A percentile compares a stretch with the other conserved stretches of the same genome.
Conservation (phyloP, 345 rosid species). For the Mercurialis annua region DNA sequence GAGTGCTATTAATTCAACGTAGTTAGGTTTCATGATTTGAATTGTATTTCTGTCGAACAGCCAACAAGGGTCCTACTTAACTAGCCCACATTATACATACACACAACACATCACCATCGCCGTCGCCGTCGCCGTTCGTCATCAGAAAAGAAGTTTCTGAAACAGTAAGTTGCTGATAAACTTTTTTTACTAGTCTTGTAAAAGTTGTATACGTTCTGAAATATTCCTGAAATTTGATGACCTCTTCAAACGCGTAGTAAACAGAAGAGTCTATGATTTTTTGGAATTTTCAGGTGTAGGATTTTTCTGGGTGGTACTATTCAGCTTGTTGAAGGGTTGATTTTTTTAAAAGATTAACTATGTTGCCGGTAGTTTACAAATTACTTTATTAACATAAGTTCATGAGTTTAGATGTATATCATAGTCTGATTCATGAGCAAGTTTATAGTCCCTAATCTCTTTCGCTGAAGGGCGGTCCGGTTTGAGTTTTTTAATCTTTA, state of each 20-base stretch:
- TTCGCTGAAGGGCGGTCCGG: no score
- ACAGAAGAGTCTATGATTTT: background rate
- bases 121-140: no score
- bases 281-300: background rate
- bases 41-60: slow-evolving; percentile 17
- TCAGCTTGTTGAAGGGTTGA: background rate
- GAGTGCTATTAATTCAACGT: slow-evolving; percentile 36
- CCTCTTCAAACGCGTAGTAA: background rate
- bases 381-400: no score
- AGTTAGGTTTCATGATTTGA: slow-evolving; percentile 44
- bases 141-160: slow-evolving; percentile 12
- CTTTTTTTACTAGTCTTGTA: background rate
- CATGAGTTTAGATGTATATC: no score
- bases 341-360: no score
- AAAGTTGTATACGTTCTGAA: background rate
- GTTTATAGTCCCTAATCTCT: no score
- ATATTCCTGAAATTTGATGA: background rate
- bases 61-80: background rate
- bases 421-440: no score
- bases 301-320: background rate
- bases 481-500: no score
- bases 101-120: background rate
- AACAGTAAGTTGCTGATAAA: background rate
- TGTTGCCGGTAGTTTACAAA: no score
- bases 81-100: no score